Base-by-base conservation (phyloP, 495 filamentous ascomycete genomes). In the Cladorrhinum samala region DNA sequence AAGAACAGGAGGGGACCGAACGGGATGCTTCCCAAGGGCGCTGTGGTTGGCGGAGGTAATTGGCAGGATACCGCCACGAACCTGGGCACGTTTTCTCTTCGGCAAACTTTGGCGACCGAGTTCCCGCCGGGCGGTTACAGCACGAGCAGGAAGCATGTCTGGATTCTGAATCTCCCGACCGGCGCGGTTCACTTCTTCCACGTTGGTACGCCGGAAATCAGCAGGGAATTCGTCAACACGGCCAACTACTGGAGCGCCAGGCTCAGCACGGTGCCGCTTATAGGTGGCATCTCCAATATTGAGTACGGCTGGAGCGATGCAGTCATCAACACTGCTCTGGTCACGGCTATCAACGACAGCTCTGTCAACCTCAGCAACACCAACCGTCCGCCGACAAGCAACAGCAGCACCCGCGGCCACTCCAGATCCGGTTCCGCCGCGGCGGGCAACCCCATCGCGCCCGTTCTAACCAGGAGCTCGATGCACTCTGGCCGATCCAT, bases 191-290 rank as follows among this genome's bases (percentile, higher is more conserved):
- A 99, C 68, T 79, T 97, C 21, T 99, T 99, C 78, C 91, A 97
- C 66, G 94, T 90, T 54, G 93, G 94, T 40, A 99, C 93, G 0
- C 83, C 88, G 2, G 94, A 97, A 63, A 96, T 99, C 59, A 86
- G 91, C 42, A 84, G 84, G 46, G 93, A 99, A 61, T 99, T 96
- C 54, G 90, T 96, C 46, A 83, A 82, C 30, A 94, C 89, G 0
- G 92, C 89, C 59, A 99, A 99, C 71, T 99, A 99, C 71, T 99
- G 93, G 93, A 89, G 88, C 61, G 91, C 93, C 2, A 80, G 93
- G 40, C 75, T 97, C 8, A 95, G 89, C 61, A 96, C 95, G 55
- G 87, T 95, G 56, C 93, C 93, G 9, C 73, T 97, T 3, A 79
- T 91, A 8, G 93, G 92, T 21, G 92, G 89, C 55, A 85, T 97